A percentile compares a stretch with the other conserved stretches of the same genome.
Conservation (phyloP, 345 rosid genomes). For the Populus davidiana region DNA sequence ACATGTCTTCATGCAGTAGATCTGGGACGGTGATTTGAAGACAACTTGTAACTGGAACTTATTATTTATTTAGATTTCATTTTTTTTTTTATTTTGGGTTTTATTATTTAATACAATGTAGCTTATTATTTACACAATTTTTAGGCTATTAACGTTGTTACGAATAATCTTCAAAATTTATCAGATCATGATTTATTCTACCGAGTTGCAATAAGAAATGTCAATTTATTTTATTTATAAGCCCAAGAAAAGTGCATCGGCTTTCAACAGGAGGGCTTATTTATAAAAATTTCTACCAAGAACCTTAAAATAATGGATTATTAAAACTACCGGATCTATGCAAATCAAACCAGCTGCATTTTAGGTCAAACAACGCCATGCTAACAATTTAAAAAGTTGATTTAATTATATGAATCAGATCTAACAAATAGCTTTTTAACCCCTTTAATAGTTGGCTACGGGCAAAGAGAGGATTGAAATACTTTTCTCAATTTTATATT, state of each 20-base stretch:
- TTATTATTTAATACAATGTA: no score
- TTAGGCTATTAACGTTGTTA: no score
- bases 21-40: neutral
- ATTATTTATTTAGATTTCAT: no score
- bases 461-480: no score
- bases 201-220: no score
- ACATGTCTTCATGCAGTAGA: neutral
- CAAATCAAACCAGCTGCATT: neutral
- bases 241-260: neutral
- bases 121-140: no score
- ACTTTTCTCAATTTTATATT: no score
- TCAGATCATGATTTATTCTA: no score
- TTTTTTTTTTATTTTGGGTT: no score
- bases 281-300: neutral
- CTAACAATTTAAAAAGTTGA: neutral
- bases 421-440: neutral
- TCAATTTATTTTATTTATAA: neutral
- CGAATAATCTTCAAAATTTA: no score
- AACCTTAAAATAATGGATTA: neutral
- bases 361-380: neutral
- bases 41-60: neutral
- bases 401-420: neutral
- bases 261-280: neutral
- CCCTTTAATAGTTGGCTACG: no score
- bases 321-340: neutral